Percentiles rank a stretch among this genome's conserved stretches.
Conservation (phyloP, 2,329 filamentous ascomycete species). For the Pseudocercospora fuligena region DNA sequence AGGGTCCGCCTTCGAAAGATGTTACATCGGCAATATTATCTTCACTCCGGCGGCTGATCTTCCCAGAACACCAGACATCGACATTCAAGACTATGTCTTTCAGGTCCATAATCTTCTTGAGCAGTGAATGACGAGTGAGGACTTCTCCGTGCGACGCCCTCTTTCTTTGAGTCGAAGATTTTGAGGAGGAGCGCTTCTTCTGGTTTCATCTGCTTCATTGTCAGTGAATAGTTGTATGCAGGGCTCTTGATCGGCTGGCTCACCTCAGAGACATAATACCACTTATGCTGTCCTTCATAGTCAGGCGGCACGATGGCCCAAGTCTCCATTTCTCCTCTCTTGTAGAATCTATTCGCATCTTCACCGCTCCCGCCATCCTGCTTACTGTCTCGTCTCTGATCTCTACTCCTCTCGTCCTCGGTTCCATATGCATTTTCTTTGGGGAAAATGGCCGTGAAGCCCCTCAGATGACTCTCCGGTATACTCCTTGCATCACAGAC, state of each 20-base stretch:
- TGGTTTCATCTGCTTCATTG: no score
- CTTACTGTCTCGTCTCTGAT: not conserved
- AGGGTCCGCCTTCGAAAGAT: no score
- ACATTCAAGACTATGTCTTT: no score
- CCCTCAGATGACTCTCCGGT: not conserved
- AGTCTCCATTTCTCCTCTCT: not conserved
- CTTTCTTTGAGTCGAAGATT: no score
- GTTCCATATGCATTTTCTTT: not conserved
- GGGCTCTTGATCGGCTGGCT: not conserved
- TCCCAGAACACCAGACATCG: no score
- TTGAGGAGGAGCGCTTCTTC: no score
- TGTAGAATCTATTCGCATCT: not conserved
- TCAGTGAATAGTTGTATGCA: not conserved
- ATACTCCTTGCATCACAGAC: conserved; percentile 19
- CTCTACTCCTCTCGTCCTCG: not conserved
- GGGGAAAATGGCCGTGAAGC: not conserved
- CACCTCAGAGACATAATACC: conserved; percentile 16
- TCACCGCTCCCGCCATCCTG: not conserved
- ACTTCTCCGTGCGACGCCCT: no score
- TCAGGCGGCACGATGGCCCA: not conserved
- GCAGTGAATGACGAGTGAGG: no score
- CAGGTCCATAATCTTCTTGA: no score
- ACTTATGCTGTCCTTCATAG: not conserved
- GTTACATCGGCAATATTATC: no score
- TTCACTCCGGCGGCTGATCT: no score